Evolutionary conservation across 306 rosid species (phyloP), one percentile per base, ranked within the genome.

Genomic region (Quercus mongolica): DNA sequence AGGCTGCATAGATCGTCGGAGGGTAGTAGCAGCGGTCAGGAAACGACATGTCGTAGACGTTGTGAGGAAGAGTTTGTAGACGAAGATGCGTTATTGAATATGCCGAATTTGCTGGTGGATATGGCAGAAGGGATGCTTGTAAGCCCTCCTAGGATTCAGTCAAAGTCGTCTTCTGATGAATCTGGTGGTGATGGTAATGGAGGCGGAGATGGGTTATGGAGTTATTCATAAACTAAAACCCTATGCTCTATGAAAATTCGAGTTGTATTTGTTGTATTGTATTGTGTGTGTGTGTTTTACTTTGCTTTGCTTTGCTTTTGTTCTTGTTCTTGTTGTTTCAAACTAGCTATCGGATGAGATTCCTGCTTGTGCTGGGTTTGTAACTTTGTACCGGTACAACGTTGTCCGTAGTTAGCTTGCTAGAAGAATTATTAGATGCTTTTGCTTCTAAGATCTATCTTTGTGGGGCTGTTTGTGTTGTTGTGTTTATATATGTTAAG

Each of bases 101-200:
- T 88, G 91, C 91, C 91, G 10, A 88, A 56, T 83, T 51, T 88
- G 81, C 74, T 88, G 18, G 89, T 80, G 21, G 89, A 88, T 5
- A 88, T 88, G 91, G 91, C 91, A 14, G 74, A 87, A 51, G 91
- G 91, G 78, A 88, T 88, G 91, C 91, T 85, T 84, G 84, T 88
- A 68, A 88, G 89, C 71, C 91, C 91, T 7, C 91, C 89, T 0
- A 87, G 91, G 87, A 83, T 87, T 52, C 49, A 28, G 73, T 82
- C 88, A 9, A 85, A 85, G 21, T 88, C 89, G 1, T 85, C 91
- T 0, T 49, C 54, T 2, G 74, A 56, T 2, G 71, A 85, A 65
- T 88, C 91, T 10, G 54, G 54, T 49, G 54, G 54, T 3, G 54
- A 49, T 49, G 54, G 54, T 3, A 13, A 13, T 10, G 54, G 17